A percentile compares a stretch with the other conserved stretches of the same genome.
phyloP scores from a whole-genome alignment of 225 moss, liverwort and hornwort species.

The Rhytidiadelphus loreus region DNA sequence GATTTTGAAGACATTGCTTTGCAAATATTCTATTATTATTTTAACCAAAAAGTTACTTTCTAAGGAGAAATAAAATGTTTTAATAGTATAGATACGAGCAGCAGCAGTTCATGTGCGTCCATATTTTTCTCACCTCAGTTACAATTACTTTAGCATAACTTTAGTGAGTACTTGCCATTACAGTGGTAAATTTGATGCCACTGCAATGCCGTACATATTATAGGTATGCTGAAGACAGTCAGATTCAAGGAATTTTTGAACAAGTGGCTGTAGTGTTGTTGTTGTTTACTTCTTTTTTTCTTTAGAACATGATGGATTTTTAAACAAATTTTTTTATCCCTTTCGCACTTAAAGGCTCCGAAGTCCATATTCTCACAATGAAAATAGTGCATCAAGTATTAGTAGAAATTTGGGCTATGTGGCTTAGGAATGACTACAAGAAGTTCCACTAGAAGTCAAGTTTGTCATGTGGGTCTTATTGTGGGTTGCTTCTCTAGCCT shows the following conservation, averaged over 20 bases:
- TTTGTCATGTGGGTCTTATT: not conserved
- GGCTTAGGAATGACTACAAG: not conserved
- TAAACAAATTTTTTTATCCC: not conserved
- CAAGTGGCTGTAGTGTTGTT: not conserved
- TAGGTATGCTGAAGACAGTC: accelerated
- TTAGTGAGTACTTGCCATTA: no score
- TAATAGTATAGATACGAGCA: no score
- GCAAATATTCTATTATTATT: not conserved
- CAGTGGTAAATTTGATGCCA: not conserved
- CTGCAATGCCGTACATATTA: not conserved
- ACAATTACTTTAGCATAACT: no score
- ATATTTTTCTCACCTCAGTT: not conserved
- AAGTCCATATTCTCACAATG: not conserved
- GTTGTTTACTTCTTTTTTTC: not conserved
- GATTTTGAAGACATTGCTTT: not conserved
- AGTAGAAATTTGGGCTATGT: accelerated
- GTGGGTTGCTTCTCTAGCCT: accelerated
- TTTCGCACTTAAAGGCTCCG: not conserved
- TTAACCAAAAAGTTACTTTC: no score
- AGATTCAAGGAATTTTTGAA: not conserved
- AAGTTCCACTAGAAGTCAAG: not conserved
- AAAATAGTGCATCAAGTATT: not conserved
- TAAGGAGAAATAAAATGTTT: not conserved
- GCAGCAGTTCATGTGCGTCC: accelerated
- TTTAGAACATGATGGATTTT: not conserved